Evolutionary conservation across 1,284 basidiomycete species (phyloP).

Genomic region (Inonotus obliquus): DNA sequence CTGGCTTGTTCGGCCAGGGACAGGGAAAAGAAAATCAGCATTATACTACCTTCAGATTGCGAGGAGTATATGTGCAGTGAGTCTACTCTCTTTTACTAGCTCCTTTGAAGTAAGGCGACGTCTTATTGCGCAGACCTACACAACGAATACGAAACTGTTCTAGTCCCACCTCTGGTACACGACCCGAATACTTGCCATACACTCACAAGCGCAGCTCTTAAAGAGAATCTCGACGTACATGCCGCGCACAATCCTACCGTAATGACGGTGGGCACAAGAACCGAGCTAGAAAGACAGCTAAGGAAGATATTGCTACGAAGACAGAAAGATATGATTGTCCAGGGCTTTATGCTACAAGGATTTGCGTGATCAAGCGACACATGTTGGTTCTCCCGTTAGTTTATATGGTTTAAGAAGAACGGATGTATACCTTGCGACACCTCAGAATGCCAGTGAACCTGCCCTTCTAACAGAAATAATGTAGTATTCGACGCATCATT

Average conservation of each 20-base stretch:
- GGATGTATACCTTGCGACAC: constrained; percentile 2
- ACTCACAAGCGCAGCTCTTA: constrained; percentile 43
- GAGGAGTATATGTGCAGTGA: constrained; percentile 50
- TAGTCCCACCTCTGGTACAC: constrained; percentile 44
- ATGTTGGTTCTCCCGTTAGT: neutral
- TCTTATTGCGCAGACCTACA: constrained; percentile 34
- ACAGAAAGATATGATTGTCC: constrained; percentile 44
- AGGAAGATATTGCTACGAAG: constrained; percentile 36
- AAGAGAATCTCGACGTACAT: constrained; percentile 53
- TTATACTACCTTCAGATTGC: constrained; percentile 50
- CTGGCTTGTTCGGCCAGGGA: constrained; percentile 37
- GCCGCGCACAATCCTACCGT: constrained; percentile 28
- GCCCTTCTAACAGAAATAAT: too few relatives aligned
- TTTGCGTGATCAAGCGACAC: neutral
- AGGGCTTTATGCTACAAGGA: constrained; percentile 35
- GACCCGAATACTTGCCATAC: constrained; percentile 36
- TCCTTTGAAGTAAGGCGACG: neutral
- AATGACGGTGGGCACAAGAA: constrained; percentile 25
- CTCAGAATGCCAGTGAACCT: neutral
- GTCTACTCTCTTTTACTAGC: constrained; percentile 18
- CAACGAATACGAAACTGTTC: constrained; percentile 42
- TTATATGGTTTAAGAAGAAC: neutral
- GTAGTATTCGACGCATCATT: too few relatives aligned
- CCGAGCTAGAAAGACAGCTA: constrained; percentile 30
- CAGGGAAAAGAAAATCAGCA: constrained; percentile 34